phyloP scores from a whole-genome alignment of 2,329 filamentous ascomycete species.

The Claviceps humidiphila region DNA sequence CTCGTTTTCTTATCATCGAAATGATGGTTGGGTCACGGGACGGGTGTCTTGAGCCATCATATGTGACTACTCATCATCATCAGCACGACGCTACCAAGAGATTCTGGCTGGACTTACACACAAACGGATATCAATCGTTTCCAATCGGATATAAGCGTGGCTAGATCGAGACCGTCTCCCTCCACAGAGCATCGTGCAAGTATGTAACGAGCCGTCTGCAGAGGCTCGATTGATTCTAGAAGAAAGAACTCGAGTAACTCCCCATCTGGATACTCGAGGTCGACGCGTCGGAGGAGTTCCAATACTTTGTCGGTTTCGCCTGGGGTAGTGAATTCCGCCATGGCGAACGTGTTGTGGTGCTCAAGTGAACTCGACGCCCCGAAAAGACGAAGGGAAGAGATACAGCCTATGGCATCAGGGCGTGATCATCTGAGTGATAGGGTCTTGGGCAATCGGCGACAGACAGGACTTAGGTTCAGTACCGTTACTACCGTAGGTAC shows the following conservation, averaged over 20 bases:
- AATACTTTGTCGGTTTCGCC: not conserved
- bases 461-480: no score
- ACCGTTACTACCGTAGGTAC: no score
- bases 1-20: no score
- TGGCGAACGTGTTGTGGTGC: no score
- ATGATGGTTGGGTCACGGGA: no score
- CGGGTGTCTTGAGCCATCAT: no score
- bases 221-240: constrained; percentile 1
- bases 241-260: constrained; percentile 5
- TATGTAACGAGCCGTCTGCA: constrained; percentile 6
- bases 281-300: not conserved
- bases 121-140: constrained; percentile 3
- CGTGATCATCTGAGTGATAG: no score
- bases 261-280: constrained; percentile 4
- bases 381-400: no score
- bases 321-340: not conserved
- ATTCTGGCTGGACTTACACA: not conserved
- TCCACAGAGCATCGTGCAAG: constrained; percentile 2
- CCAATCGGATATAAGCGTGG: not conserved
- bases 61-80: not conserved
- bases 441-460: no score
- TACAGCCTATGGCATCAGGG: no score
- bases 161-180: not conserved
- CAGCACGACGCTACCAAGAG: not conserved
- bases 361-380: no score